phyloP scores from a whole-genome alignment of 1,284 basidiomycete species.

The Ceratobasidium papillatum region DNA sequence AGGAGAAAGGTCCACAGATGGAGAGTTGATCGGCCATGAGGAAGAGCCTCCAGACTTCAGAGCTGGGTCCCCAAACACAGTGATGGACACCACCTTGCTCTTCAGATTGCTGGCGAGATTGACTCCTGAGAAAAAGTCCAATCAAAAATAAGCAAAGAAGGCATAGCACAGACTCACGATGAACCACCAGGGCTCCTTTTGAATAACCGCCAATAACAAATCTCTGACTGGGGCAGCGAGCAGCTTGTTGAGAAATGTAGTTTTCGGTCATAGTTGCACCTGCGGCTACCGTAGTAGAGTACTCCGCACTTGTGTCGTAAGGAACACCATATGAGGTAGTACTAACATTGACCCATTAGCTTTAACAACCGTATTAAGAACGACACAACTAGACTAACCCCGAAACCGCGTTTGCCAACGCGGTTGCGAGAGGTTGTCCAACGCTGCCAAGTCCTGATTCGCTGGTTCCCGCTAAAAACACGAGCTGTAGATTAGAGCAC shows the following conservation, averaged over 20 bases:
- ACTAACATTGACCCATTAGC: neutral
- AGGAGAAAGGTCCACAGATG: constrained; percentile 4
- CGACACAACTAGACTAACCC: neutral
- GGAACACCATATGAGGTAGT: constrained; percentile 5
- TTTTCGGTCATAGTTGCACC: constrained; percentile 3
- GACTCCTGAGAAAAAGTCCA: neutral
- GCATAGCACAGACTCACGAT: constrained; percentile 1
- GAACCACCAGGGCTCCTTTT: constrained; percentile 27
- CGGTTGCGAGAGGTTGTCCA: neutral
- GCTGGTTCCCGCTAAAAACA: constrained; percentile 13
- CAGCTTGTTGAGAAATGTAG: constrained; percentile 5
- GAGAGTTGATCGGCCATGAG: constrained; percentile 12
- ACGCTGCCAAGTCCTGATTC: constrained; percentile 5
- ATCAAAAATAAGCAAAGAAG: neutral
- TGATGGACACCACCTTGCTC: neutral
- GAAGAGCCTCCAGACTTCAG: neutral
- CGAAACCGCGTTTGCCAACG: neutral
- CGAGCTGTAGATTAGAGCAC: neutral
- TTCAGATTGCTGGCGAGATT: constrained; percentile 5
- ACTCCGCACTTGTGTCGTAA: constrained; percentile 23
- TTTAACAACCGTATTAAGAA: neutral
- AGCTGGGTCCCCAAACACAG: constrained; percentile 17
- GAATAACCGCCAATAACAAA: constrained; percentile 23
- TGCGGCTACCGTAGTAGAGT: neutral
- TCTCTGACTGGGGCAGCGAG: neutral